phyloP scores from a whole-genome alignment of 495 filamentous ascomycete genomes.

The Neurospora pannonica region DNA sequence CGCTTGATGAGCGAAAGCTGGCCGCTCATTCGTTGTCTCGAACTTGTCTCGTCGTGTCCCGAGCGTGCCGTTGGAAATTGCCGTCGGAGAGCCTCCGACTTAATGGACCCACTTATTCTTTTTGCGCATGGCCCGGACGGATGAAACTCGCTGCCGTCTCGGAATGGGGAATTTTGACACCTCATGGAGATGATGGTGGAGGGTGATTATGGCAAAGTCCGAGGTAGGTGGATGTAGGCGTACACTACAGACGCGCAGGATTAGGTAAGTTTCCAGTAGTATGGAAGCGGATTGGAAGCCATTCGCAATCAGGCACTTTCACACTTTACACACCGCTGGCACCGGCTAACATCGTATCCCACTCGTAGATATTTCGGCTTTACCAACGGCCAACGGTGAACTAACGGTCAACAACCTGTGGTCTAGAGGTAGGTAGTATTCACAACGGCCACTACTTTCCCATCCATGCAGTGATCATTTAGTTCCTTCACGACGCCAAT shows the following conservation, averaged over 20 bases:
- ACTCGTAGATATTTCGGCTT: neutral
- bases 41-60: neutral
- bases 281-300: neutral
- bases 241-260: neutral
- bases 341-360: neutral
- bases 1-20: neutral
- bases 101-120: neutral
- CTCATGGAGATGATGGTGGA: neutral
- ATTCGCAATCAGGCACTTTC: neutral
- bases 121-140: neutral
- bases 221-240: neutral
- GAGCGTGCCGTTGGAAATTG: neutral
- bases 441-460: neutral
- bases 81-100: no score
- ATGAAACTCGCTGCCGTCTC: neutral
- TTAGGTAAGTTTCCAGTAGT: neutral
- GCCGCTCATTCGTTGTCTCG: neutral
- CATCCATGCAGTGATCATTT: neutral
- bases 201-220: neutral
- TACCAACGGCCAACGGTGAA: neutral
- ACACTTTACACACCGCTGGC: neutral
- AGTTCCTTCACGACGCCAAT: no score
- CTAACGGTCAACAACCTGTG: neutral
- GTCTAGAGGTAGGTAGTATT: neutral
- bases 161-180: neutral